Conservation (phyloP, 2,329 filamentous ascomycete species). For the Canariomyces notabilis region DNA sequence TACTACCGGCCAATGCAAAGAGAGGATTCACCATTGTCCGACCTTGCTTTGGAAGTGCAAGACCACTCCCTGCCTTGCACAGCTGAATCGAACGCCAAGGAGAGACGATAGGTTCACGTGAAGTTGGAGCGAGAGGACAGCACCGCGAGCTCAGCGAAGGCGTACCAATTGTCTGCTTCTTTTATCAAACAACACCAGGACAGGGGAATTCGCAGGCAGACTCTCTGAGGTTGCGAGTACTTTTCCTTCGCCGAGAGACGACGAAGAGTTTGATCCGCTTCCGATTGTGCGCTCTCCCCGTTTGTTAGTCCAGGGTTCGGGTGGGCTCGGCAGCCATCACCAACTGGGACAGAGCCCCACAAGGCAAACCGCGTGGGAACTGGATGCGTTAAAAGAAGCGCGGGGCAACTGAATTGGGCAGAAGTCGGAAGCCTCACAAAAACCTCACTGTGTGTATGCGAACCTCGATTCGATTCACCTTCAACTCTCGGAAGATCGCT, state of each 20-base stretch:
- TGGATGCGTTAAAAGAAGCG: conserved; percentile 9
- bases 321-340: conserved; percentile 13
- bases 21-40: not conserved
- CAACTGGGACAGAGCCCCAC: conserved; percentile 13
- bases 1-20: not conserved
- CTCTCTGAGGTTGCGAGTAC: not conserved
- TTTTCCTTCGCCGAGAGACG: not conserved
- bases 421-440: conserved; percentile 11
- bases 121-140: not conserved
- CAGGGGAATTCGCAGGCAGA: not conserved
- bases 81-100: not conserved
- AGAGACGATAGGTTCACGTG: not conserved
- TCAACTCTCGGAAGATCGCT: conserved; percentile 1
- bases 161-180: not conserved
- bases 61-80: not conserved
- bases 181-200: not conserved
- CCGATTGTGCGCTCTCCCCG: not conserved
- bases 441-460: conserved; percentile 1
- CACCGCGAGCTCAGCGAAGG: not conserved
- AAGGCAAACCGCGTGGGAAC: conserved; percentile 4
- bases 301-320: conserved; percentile 7
- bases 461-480: conserved; percentile 3
- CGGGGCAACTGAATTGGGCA: conserved; percentile 10
- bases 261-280: not conserved
- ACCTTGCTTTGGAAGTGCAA: not conserved